These are phyloP conservation scores for Ceratocystis smalleyi DNA, from an alignment of 2,329 filamentous ascomycete genomes.

Conservation along the genomic window DNA sequence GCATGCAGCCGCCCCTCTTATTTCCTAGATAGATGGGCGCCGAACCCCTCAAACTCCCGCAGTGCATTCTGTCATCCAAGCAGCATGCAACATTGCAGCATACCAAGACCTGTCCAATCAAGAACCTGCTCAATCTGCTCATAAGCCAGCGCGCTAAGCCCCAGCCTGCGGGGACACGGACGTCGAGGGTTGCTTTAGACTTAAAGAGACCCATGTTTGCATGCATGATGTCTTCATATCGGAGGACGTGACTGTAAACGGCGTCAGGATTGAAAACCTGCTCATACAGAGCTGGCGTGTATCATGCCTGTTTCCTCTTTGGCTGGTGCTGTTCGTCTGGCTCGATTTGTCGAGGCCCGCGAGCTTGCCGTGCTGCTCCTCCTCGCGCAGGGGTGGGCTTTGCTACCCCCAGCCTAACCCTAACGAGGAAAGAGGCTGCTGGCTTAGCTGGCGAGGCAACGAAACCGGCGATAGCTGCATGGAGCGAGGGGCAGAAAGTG, in stretches of 20 bases:
- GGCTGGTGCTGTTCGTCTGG: neutral
- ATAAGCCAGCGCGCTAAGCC: neutral
- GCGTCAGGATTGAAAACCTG: neutral
- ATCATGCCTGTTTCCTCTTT: neutral
- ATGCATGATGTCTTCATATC: neutral
- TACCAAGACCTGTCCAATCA: neutral
- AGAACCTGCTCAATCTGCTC: conserved; percentile 7
- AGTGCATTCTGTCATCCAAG: neutral
- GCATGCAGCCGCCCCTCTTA: too few relatives aligned
- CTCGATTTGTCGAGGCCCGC: neutral
- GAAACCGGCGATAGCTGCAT: too few relatives aligned
- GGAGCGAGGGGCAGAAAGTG: too few relatives aligned
- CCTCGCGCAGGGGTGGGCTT: too few relatives aligned
- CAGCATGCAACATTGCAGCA: neutral
- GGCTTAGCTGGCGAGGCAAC: too few relatives aligned
- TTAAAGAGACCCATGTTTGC: neutral
- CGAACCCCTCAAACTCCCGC: neutral
- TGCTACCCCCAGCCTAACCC: neutral
- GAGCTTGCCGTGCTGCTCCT: too few relatives aligned
- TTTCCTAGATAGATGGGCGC: too few relatives aligned
- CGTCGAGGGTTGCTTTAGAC: neutral
- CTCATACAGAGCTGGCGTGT: neutral
- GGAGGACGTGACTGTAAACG: neutral
- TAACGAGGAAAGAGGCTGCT: neutral
- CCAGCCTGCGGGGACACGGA: neutral